Base-by-base conservation (phyloP, 164 flowering plant genomes). In the Litsea cubeba region DNA sequence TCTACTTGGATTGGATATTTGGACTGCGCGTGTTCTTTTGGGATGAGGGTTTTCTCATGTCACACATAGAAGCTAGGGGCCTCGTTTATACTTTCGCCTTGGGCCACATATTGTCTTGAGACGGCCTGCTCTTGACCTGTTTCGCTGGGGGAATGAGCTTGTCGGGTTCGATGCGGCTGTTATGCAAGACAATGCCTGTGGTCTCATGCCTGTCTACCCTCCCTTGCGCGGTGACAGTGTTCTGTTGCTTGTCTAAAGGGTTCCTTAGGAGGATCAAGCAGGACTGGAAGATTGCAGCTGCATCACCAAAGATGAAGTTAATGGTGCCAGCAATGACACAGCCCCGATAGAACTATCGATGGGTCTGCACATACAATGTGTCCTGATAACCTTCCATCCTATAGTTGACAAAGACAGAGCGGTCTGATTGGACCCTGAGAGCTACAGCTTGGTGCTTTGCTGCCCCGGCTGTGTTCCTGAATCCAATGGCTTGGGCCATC, bases 401-500 rank as follows among this genome's bases (percentile, higher is more conserved):
- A 75, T 93, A 91, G 70, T 86, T 87, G 79, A 80, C 71, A 81
- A 90, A 85, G 50, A 87, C 18, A 0, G 94, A 71, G 26, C 28
- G 69, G 72, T 91, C 97, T 0, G 87, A 65, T 46, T 78, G 76
- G 15, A 85, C 93, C n/a, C 88, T 62, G 62, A 91, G 65, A 2
- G 97, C 94, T 64, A 88, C 93, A 0, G 97, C 94, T 71, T 90
- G 97, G 70, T 86, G 88, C 60, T 84, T 84, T 50, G 35, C 79
- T 8, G 91, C 67, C 2, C 96, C 96, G 0, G 92, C 91, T 0
- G 86, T 67, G 85, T 91, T 91, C 75, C 84, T 82, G 51, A 91
- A 84, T 20, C 94, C 88, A 28, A 90, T 85, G 76, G 79, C 76
- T 74, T 68, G 79, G 1, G 87, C 97, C 23, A 83, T 78, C 83